Conservation (phyloP, 2,329 filamentous ascomycete species). For the Penicillium capsulatum region DNA sequence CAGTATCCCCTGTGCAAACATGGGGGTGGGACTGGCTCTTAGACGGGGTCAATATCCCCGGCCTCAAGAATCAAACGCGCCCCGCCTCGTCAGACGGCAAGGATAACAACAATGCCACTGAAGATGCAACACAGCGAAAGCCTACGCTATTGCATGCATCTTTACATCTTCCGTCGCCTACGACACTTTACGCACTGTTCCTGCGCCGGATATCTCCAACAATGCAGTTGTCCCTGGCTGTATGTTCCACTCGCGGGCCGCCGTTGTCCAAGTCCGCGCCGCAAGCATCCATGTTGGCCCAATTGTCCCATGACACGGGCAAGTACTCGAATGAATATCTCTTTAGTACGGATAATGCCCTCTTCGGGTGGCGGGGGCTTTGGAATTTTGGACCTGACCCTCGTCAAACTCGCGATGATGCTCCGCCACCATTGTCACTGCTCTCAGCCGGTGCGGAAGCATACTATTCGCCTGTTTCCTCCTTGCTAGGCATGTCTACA, state of each 20-base stretch:
- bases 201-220: slow-evolving; percentile 72
- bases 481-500: slow-evolving; percentile 84
- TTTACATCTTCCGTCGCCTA: slow-evolving; percentile 59
- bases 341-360: slow-evolving; percentile 84
- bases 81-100: slow-evolving; percentile 54
- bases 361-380: slow-evolving; percentile 80
- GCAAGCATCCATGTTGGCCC: slow-evolving; percentile 44
- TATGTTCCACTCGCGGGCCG: slow-evolving; percentile 40
- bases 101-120: slow-evolving; percentile 40
- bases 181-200: slow-evolving; percentile 80
- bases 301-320: slow-evolving; percentile 67
- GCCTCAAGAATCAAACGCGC: slow-evolving; percentile 9
- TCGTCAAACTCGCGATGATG: slow-evolving; percentile 19
- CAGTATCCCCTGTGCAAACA: slow-evolving; percentile 32
- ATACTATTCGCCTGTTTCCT: slow-evolving; percentile 94
- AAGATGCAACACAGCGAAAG: slow-evolving; percentile 28
- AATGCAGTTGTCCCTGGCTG: slow-evolving; percentile 71
- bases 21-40: slow-evolving; percentile 34
- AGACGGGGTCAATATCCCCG: slow-evolving; percentile 19
- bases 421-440: slow-evolving; percentile 65
- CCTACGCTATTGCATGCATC: slow-evolving; percentile 46
- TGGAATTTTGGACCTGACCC: slow-evolving; percentile 86
- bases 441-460: slow-evolving; percentile 89
- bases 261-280: slow-evolving; percentile 43
- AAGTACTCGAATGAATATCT: slow-evolving; percentile 87